Evolutionary conservation across 345 rosid genomes (phyloP).

Genomic region (Syzygium aromaticum): DNA sequence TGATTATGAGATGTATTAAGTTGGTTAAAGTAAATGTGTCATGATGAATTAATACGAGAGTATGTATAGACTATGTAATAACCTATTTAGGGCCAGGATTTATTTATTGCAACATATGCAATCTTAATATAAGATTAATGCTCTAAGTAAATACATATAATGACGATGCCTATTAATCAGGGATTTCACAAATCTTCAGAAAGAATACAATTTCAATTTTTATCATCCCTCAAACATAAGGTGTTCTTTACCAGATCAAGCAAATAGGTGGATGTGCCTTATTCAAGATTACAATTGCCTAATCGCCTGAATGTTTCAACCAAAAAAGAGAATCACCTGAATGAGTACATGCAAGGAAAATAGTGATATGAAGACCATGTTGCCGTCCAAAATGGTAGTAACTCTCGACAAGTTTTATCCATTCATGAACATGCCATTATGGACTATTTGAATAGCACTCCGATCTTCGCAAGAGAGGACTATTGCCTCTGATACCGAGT

Average conservation of each 20-base stretch:
- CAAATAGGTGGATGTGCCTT: neutral
- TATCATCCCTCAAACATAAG: neutral
- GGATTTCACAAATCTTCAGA: neutral
- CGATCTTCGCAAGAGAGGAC: neutral
- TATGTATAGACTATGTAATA: too few species aligned
- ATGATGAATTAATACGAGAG: neutral
- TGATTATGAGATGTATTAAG: neutral
- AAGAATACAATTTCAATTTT: neutral
- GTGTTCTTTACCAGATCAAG: neutral
- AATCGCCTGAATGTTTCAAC: neutral
- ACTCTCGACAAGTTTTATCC: neutral
- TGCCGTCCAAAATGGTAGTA: neutral
- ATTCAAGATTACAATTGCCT: neutral
- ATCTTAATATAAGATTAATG: neutral
- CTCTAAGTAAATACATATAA: neutral
- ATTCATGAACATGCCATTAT: neutral
- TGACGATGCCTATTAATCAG: neutral
- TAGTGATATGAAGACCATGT: neutral
- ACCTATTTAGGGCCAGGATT: neutral
- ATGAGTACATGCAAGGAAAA: neutral
- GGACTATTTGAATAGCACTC: neutral
- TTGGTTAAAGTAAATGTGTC: neutral
- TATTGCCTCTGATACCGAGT: neutral
- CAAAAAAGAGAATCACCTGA: neutral
- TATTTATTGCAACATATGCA: neutral